Base-by-base conservation (phyloP, 2,329 filamentous ascomycete genomes). In the Claviceps sp. region DNA sequence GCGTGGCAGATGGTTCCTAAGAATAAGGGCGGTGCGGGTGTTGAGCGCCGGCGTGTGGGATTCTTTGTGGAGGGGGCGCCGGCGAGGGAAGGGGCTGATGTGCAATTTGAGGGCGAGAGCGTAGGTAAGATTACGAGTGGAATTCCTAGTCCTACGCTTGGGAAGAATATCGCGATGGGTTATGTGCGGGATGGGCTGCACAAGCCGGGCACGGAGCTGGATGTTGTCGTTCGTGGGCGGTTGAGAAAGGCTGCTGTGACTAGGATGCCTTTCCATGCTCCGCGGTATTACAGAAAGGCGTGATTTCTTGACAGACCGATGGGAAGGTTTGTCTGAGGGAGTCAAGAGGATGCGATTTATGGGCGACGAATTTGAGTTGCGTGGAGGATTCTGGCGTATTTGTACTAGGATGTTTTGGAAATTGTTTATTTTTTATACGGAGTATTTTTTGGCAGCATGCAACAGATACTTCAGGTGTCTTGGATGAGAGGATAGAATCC, bases 121-220 rank as follows among this genome's bases (percentile, higher is more conserved):
- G 76, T 97, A 52, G 93, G 93, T 14, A 77, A 74, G 39, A 76
- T 98, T 56, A 98, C 93, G 5, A 95, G 88, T 59, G 93, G 93
- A 16, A 87, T 89, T 58, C 93, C 93, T 0, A 90, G 85, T 64
- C 93, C 93, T 2, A 87, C 85, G 0, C 72, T 96, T 47, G 83
- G 84, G 57, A 85, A 85, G 73, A 96, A 97, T 68, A 91, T 98
- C 56, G 89, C 91, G 52, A 98, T 98, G 93, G 93, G 84, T 0
- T 95, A 95, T 64, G 75, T 96, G 63, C 81, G 82, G 68, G 82
- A 87, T 56, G 88, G 88, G 0, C 70, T 84, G 65, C 88, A 95
- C 67, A 94, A 94, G 76, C 75, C 79, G 37, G 89, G 89, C 11
- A 95, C 89, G 1, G 84, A 91, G 70, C 72, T 95, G 6, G 78